Evolutionary conservation across 1,139 yeast species (phyloP).

Genomic region (Meyerozyma smithsonii): DNA sequence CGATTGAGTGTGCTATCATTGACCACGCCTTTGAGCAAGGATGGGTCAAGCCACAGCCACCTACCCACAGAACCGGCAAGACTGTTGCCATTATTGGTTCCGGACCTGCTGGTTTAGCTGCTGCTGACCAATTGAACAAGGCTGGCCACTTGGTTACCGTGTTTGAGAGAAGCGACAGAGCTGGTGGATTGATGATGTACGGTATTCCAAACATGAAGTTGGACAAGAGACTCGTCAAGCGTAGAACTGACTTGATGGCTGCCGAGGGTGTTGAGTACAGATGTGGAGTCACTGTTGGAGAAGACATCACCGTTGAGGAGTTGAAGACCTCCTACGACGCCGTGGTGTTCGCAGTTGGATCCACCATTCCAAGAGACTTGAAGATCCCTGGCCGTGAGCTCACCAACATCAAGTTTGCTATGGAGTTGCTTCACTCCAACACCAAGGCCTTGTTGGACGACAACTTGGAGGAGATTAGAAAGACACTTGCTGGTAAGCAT

Average conservation of each 20-base stretch:
- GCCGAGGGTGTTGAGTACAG: conserved; percentile 87
- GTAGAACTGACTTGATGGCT: conserved; percentile 85
- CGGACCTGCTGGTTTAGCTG: conserved; percentile 95
- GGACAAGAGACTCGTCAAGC: conserved; percentile 86
- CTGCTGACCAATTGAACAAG: conserved; percentile 93
- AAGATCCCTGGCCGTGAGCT: conserved; percentile 90
- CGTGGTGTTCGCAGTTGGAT: conserved; percentile 90
- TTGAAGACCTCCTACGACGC: conserved; percentile 68
- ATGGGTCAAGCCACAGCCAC: conserved; percentile 88
- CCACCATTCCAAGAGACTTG: conserved; percentile 94
- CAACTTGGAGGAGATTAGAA: conserved; percentile 71
- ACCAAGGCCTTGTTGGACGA: conserved; percentile 86
- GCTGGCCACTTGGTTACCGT: conserved; percentile 93
- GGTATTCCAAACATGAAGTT: conserved; percentile 99
- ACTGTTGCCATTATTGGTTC: conserved; percentile 87
- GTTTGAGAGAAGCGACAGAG: conserved; percentile 89
- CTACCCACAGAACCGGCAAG: conserved; percentile 76
- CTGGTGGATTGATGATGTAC: conserved; percentile 96
- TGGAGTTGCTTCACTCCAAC: conserved; percentile 85
- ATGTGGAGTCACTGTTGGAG: conserved; percentile 77
- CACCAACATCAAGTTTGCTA: conserved; percentile 88
- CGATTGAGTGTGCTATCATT: conserved; percentile 93
- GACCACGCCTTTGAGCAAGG: conserved; percentile 96
- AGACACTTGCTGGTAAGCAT: conserved; percentile 73
- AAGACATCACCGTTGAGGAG: conserved; percentile 68